Conservation (phyloP, 2,329 filamentous ascomycete species). For the Anthostomella pinea region DNA sequence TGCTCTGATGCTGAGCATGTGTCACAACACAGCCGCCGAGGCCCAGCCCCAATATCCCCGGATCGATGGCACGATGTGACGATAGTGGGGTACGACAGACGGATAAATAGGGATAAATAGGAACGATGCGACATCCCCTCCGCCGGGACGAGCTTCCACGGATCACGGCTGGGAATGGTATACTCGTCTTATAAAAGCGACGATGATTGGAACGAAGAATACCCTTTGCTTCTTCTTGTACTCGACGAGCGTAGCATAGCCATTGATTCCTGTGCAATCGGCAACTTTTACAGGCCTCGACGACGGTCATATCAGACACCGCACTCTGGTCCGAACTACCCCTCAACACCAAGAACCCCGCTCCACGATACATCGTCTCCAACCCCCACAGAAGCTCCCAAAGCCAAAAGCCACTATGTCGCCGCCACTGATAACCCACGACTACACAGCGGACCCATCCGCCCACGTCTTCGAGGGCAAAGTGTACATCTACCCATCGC, state of each 20-base stretch:
- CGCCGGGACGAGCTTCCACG: conserved; percentile 17
- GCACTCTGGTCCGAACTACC: conserved; percentile 2
- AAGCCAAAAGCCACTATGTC: conserved; percentile 34
- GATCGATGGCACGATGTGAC: too few relatives aligned
- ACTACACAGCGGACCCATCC: conserved; percentile 78
- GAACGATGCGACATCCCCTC: conserved; percentile 21
- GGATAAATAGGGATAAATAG: conserved; percentile 40
- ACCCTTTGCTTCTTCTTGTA: not conserved
- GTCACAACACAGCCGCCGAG: too few relatives aligned
- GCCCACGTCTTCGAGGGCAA: conserved; percentile 75
- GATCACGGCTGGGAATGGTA: conserved; percentile 5
- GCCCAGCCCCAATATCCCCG: too few relatives aligned
- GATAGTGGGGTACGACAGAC: conserved; percentile 20
- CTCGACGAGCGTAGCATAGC: not conserved
- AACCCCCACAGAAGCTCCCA: not conserved
- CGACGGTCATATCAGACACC: not conserved
- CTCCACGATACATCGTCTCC: conserved; percentile 17
- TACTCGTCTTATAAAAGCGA: conserved; percentile 1
- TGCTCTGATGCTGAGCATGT: too few relatives aligned
- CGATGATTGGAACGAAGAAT: not conserved
- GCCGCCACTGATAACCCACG: conserved; percentile 67
- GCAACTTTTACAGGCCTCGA: not conserved
- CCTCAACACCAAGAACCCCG: conserved; percentile 27
- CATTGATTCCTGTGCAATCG: too few relatives aligned
- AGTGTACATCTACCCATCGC: conserved; percentile 78